A percentile compares a stretch with the other conserved stretches of the same genome.
phyloP scores from a whole-genome alignment of 192 early-diverging fungal species.

The Chytriomyces confervae region DNA sequence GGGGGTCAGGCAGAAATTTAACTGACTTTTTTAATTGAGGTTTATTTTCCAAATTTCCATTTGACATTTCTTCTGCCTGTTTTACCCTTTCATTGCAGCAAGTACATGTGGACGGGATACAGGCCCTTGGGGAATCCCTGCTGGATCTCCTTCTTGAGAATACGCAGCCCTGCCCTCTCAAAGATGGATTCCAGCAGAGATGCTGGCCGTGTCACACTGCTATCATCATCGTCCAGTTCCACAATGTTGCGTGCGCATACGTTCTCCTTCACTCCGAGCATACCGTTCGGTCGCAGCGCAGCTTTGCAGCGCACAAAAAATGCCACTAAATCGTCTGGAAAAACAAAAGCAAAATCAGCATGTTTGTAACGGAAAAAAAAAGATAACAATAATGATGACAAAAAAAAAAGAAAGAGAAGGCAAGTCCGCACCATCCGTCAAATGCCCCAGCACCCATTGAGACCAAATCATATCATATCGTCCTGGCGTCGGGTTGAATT shows the following conservation, averaged over 20 bases:
- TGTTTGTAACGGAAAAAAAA: slow-evolving; percentile 14
- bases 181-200: slow-evolving; percentile 41
- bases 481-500: slow-evolving; percentile 68
- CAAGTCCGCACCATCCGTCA: slow-evolving; percentile 76
- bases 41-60: not conserved
- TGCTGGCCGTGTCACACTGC: slow-evolving; percentile 46
- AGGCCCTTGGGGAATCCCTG: slow-evolving; percentile 45
- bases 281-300: slow-evolving; percentile 67
- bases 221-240: slow-evolving; percentile 80
- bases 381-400: not conserved
- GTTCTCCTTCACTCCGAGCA: slow-evolving; percentile 95
- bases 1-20: not conserved
- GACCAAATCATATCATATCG: slow-evolving; percentile 97
- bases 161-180: slow-evolving; percentile 41
- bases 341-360: not conserved
- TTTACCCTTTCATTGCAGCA: slow-evolving; percentile 4
- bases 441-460: slow-evolving; percentile 95
- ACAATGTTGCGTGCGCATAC: slow-evolving; percentile 62
- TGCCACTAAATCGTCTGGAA: slow-evolving; percentile 75
- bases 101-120: slow-evolving; percentile 48
- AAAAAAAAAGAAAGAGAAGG: not conserved
- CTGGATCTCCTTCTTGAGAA: slow-evolving; percentile 48
- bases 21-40: too few relatives aligned
- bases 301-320: slow-evolving; percentile 81
- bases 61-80: not conserved